These are phyloP conservation scores for Ophiosphaerella korrae DNA, from an alignment of 2,329 filamentous ascomycete species.

Conservation along the genomic window DNA sequence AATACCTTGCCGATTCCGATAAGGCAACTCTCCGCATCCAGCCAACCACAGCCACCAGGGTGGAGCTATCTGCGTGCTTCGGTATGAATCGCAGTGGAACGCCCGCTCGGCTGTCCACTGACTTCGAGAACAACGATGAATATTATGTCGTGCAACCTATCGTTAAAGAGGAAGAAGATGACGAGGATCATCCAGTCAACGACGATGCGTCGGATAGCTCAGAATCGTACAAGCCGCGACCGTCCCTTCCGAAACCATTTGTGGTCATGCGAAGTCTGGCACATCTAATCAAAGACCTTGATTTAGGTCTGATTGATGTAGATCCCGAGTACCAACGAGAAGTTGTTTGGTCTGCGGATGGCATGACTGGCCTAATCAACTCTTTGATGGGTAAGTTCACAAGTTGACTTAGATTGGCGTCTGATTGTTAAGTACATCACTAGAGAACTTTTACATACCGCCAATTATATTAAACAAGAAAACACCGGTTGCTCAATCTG, in stretches of 20 bases:
- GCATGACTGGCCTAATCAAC: slow-evolving; percentile 42
- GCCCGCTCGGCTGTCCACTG: not conserved
- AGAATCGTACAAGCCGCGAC: slow-evolving; percentile 28
- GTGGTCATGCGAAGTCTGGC: slow-evolving; percentile 25
- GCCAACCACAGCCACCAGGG: too few relatives aligned
- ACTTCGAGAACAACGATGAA: not conserved
- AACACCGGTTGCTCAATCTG: slow-evolving; percentile 10
- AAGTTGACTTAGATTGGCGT: not conserved
- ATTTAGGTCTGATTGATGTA: slow-evolving; percentile 42
- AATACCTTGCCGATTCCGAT: too few relatives aligned
- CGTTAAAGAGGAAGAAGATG: slow-evolving; percentile 23
- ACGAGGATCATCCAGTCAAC: slow-evolving; percentile 9
- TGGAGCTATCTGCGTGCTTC: not conserved
- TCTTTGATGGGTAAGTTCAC: slow-evolving; percentile 39
- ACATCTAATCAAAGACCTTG: slow-evolving; percentile 30
- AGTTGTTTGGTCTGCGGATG: slow-evolving; percentile 51
- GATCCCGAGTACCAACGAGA: slow-evolving; percentile 56
- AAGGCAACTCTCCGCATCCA: too few relatives aligned
- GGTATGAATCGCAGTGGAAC: slow-evolving; percentile 13
- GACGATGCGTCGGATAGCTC: not conserved
- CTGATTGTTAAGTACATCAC: slow-evolving; percentile 3
- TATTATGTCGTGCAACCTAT: not conserved
- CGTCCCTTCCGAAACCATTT: slow-evolving; percentile 23
- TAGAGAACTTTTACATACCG: slow-evolving; percentile 51
- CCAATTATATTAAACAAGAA: slow-evolving; percentile 55